These are phyloP conservation scores for Trichoderma brevicompactum DNA, from an alignment of 2,329 filamentous ascomycete genomes.

Conservation along the genomic window DNA sequence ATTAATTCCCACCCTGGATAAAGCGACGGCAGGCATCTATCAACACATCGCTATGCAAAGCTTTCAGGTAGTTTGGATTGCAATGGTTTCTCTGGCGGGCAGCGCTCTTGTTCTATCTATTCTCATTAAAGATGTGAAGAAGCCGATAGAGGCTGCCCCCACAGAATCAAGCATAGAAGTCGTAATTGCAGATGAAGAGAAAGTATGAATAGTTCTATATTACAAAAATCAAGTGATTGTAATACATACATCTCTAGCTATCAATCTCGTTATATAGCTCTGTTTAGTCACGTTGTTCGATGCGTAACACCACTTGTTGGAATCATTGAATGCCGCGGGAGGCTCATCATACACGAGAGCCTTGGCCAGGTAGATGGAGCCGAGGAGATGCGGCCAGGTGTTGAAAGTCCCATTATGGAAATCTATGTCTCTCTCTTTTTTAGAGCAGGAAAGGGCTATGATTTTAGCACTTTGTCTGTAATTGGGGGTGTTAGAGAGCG, in stretches of 20 bases:
- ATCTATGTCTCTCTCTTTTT: not conserved
- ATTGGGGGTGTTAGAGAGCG: not conserved
- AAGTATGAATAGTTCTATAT: not conserved
- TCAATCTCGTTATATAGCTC: too few relatives aligned
- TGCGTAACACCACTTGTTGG: too few relatives aligned
- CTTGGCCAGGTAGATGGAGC: not conserved
- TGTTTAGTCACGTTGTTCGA: too few relatives aligned
- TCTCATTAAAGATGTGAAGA: not conserved
- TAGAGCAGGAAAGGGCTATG: too few relatives aligned
- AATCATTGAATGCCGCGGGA: not conserved
- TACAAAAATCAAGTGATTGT: not conserved
- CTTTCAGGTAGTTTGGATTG: not conserved
- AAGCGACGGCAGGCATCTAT: not conserved
- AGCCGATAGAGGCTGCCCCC: not conserved
- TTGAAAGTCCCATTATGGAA: constrained; percentile 10
- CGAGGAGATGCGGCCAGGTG: constrained; percentile 12
- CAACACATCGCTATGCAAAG: not conserved
- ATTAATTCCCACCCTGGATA: not conserved
- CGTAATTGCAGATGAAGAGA: not conserved
- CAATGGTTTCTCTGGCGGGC: not conserved
- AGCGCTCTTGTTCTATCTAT: not conserved
- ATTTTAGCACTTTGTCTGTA: too few relatives aligned
- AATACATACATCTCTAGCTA: not conserved
- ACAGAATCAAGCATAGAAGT: not conserved
- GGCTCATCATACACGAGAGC: not conserved